Percentiles rank a stretch among this genome's conserved stretches.
These are phyloP conservation scores for Fusarium stilboides DNA, from an alignment of 2,329 filamentous ascomycete species.

Conservation along the genomic window DNA sequence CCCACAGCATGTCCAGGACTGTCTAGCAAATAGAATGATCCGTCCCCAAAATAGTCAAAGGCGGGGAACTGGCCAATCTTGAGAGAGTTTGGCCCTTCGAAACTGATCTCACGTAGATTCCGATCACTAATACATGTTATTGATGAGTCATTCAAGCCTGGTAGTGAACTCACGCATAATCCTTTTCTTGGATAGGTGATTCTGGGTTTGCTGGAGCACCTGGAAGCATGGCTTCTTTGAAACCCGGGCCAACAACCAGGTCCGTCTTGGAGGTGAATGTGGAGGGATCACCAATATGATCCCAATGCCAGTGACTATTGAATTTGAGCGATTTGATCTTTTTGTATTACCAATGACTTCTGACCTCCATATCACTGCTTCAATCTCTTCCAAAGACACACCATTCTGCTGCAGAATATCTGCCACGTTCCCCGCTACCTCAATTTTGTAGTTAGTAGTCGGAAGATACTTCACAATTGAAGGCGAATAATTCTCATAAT, in stretches of 20 bases:
- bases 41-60: conserved; percentile 61
- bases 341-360: background rate
- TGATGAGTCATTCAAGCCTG: rapidly evolving
- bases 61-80: conserved; percentile 57
- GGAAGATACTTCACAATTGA: conserved; percentile 48
- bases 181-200: conserved; percentile 53
- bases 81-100: conserved; percentile 40
- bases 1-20: conserved; percentile 59
- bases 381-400: conserved; percentile 20
- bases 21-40: conserved; percentile 60
- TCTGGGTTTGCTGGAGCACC: conserved; percentile 61
- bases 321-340: background rate
- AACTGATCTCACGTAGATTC: conserved; percentile 50
- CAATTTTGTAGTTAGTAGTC: conserved; percentile 48
- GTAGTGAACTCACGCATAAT: conserved; percentile 49
- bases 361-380: conserved; percentile 46
- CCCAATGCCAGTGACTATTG: conserved; percentile 63
- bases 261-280: conserved; percentile 62
- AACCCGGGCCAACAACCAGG: conserved; percentile 68
- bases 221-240: conserved; percentile 62
- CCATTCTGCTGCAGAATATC: conserved; percentile 38
- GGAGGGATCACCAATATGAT: conserved; percentile 67
- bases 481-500: conserved; percentile 49
- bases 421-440: conserved; percentile 46
- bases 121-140: conserved; percentile 37